Conservation (phyloP, 2,329 filamentous ascomycete genomes). For the Clonostachys rhizophaga region DNA sequence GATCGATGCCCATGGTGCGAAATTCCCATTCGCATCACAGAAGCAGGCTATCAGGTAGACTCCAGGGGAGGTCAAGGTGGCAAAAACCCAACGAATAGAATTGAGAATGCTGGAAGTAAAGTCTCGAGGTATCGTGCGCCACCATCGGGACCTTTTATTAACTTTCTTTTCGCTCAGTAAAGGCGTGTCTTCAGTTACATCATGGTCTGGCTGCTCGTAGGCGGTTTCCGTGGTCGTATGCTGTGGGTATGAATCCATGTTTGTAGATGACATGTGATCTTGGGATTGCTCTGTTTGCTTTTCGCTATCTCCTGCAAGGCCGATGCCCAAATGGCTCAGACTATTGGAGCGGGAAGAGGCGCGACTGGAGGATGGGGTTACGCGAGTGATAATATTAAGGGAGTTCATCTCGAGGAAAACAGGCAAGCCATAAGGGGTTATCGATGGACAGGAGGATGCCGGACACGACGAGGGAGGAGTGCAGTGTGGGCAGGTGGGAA, state of each 20-base stretch:
- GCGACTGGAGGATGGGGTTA: constrained; percentile 57
- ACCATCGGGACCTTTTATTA: constrained; percentile 34
- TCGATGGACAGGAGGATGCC: not conserved
- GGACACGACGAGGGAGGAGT: not conserved
- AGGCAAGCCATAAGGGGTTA: constrained; percentile 43
- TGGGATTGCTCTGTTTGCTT: constrained; percentile 13
- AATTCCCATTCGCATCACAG: constrained; percentile 73
- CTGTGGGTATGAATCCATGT: constrained; percentile 18
- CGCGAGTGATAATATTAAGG: constrained; percentile 84
- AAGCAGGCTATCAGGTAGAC: constrained; percentile 80
- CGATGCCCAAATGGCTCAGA: constrained; percentile 45
- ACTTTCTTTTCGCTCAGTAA: constrained; percentile 38
- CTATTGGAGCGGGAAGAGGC: constrained; percentile 57
- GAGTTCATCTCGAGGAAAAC: constrained; percentile 80
- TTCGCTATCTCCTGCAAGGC: constrained; percentile 36
- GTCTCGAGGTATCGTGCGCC: constrained; percentile 59
- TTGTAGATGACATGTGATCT: not conserved
- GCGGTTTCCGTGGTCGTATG: constrained; percentile 26
- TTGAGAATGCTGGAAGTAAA: constrained; percentile 69
- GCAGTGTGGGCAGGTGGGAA: not conserved
- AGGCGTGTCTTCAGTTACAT: constrained; percentile 60
- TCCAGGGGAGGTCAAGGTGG: constrained; percentile 73
- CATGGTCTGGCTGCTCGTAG: constrained; percentile 23
- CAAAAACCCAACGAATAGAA: constrained; percentile 73
- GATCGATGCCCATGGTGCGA: constrained; percentile 73